Conservation (phyloP, 768 basidiomycete genomes). For the Lyophyllum semitale region DNA sequence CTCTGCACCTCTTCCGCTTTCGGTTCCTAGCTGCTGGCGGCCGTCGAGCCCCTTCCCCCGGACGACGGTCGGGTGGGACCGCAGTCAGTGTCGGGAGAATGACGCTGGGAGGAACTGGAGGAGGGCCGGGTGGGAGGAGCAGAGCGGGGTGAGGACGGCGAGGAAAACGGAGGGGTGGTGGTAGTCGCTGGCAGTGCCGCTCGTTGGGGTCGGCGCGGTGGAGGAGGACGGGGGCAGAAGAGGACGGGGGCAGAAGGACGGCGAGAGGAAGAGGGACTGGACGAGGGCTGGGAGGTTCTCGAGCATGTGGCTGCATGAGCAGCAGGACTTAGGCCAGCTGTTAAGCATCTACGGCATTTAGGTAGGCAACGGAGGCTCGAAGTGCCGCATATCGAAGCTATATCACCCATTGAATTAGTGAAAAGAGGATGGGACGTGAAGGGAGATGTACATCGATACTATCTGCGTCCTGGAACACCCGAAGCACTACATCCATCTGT, state of each 20-base stretch:
- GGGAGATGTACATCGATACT: background rate
- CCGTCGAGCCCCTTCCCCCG: no score
- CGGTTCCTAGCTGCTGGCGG: no score
- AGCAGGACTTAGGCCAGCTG: constrained; percentile 46
- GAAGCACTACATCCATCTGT: constrained; percentile 70
- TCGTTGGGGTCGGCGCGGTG: no score
- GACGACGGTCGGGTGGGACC: constrained; percentile 51
- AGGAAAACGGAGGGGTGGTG: constrained; percentile 66
- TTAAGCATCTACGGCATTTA: constrained; percentile 74
- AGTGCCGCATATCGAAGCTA: constrained; percentile 78
- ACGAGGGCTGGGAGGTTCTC: constrained; percentile 8
- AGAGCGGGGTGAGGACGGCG: constrained; percentile 68
- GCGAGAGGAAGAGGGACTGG: constrained; percentile 12
- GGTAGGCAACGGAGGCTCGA: constrained; percentile 45
- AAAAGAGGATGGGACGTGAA: background rate
- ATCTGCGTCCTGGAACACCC: constrained; percentile 62
- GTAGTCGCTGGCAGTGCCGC: constrained; percentile 32
- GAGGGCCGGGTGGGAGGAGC: constrained; percentile 63
- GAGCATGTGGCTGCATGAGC: background rate
- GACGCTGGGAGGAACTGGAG: constrained; percentile 68
- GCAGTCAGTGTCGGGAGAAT: constrained; percentile 56
- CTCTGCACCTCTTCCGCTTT: no score
- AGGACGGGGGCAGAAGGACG: background rate
- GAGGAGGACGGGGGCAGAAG: background rate
- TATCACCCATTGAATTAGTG: no score